Conservation (phyloP, 306 rosid genomes). For the Fragaria iinumae region DNA sequence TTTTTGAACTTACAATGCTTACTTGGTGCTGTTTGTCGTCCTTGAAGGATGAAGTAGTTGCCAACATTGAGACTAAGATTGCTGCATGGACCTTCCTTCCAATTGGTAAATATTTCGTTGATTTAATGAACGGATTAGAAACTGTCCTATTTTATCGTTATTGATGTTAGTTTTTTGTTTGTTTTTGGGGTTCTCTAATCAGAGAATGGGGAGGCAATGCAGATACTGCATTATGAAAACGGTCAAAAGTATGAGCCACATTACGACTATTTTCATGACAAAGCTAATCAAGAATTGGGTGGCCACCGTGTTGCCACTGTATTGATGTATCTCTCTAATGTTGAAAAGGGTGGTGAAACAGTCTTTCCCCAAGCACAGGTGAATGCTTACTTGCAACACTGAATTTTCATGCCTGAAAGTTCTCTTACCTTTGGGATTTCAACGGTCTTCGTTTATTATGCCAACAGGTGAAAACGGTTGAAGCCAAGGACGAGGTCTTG, state of each 20-base stretch:
- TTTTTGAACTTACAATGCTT: slow-evolving; percentile 26
- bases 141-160: not conserved
- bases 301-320: slow-evolving; percentile 94
- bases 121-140: slow-evolving; percentile 1
- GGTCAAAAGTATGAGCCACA: slow-evolving; percentile 95
- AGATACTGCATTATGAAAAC: slow-evolving; percentile 75
- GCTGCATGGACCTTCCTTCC: slow-evolving; percentile 97
- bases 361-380: slow-evolving; percentile 79
- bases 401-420: not conserved
- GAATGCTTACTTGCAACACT: slow-evolving; percentile 20
- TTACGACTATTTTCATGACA: slow-evolving; percentile 82
- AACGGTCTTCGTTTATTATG: slow-evolving; percentile 1
- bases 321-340: slow-evolving; percentile 86
- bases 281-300: slow-evolving; percentile 66
- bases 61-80: slow-evolving; percentile 66
- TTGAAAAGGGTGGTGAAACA: slow-evolving; percentile 93
- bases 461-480: slow-evolving; percentile 45
- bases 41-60: slow-evolving; percentile 69
- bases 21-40: slow-evolving; percentile 26
- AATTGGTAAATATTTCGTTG: slow-evolving; percentile 40
- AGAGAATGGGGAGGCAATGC: slow-evolving; percentile 93
- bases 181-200: slow-evolving; percentile 17
- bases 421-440: not conserved
- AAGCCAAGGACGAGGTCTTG: slow-evolving; percentile 47
- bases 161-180: not conserved